Conservation (phyloP, 805 yeast genomes). For the Candida yuanshanica region DNA sequence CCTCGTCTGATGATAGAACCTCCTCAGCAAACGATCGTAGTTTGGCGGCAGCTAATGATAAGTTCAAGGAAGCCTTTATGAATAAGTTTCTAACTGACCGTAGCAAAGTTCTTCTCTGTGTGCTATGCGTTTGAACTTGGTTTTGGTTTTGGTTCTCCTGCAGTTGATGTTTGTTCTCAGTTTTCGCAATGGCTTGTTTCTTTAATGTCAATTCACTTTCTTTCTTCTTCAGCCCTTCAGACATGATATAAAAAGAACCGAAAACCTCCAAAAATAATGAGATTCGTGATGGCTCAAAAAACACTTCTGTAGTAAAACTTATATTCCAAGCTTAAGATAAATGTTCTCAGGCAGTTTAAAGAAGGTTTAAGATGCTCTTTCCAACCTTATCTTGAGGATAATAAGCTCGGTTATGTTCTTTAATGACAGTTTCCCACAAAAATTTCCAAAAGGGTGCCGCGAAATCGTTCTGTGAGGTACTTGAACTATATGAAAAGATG, state of each 20-base stretch:
- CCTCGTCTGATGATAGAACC: constrained; percentile 43
- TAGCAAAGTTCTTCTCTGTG: constrained; percentile 5
- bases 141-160: neutral
- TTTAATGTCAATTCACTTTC: neutral
- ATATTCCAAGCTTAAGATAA: too few relatives aligned
- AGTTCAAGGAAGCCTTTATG: constrained; percentile 32
- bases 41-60: constrained; percentile 30
- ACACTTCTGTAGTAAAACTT: too few relatives aligned
- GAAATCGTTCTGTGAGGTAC: too few relatives aligned
- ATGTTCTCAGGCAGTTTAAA: too few relatives aligned
- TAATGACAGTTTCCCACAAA: too few relatives aligned
- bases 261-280: too few relatives aligned
- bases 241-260: neutral
- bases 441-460: too few relatives aligned
- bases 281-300: too few relatives aligned
- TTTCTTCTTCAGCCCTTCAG: neutral
- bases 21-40: constrained; percentile 43
- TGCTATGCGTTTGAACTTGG: neutral
- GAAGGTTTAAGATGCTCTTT: too few relatives aligned
- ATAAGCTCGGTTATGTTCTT: too few relatives aligned
- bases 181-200: neutral
- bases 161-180: neutral
- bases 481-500: too few relatives aligned
- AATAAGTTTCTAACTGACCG: constrained; percentile 27
- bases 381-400: too few relatives aligned